phyloP scores from a whole-genome alignment of 1,284 basidiomycete genomes.

The Cutaneotrichosporon sp. region DNA sequence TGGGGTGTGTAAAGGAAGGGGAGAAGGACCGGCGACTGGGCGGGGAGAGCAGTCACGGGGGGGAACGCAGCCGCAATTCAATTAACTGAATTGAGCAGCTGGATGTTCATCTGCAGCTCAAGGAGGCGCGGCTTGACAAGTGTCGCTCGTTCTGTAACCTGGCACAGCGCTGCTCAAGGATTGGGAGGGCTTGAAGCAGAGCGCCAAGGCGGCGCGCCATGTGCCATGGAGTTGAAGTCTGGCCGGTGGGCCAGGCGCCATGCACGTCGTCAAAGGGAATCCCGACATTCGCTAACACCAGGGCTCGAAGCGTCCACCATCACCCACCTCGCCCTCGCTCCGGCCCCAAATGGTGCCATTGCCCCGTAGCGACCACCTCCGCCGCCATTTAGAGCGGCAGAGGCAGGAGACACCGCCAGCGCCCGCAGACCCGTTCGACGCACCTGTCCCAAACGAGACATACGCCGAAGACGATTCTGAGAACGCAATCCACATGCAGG shows the following conservation, averaged over 20 bases:
- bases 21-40: neutral
- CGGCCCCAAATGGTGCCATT: slow-evolving; percentile 31
- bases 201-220: no score
- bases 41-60: neutral
- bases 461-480: slow-evolving; percentile 36
- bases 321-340: slow-evolving; percentile 45
- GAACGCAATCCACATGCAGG: slow-evolving; percentile 8
- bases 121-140: no score
- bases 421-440: slow-evolving; percentile 44
- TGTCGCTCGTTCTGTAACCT: neutral
- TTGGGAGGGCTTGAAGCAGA: no score
- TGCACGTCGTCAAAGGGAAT: neutral
- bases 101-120: no score
- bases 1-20: neutral
- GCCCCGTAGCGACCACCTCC: slow-evolving; percentile 41
- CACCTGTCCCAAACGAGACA: slow-evolving; percentile 50
- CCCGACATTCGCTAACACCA: slow-evolving; percentile 17
- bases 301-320: slow-evolving; percentile 50
- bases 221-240: neutral
- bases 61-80: no score
- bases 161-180: no score
- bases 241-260: neutral
- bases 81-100: no score
- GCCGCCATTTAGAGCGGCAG: slow-evolving; percentile 40
- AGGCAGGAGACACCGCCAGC: slow-evolving; percentile 28